These are phyloP conservation scores for Cladosporium sp. DNA, from an alignment of 2,329 filamentous ascomycete species.

Conservation along the genomic window DNA sequence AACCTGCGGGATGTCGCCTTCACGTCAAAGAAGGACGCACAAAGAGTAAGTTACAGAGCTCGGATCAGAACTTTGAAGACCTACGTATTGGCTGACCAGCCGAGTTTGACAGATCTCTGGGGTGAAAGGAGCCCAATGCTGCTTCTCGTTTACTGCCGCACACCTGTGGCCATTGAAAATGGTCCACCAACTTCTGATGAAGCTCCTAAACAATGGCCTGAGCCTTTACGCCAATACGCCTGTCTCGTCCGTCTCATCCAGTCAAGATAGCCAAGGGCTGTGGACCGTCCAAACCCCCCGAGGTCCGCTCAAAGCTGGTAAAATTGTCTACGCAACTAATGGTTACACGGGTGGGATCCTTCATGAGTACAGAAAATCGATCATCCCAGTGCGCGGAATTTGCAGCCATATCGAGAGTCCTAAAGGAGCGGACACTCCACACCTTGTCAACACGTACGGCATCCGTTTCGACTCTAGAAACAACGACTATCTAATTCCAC, in stretches of 20 bases:
- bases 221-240: too few relatives aligned
- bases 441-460: conserved; percentile 28
- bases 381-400: conserved; percentile 37
- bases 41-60: too few relatives aligned
- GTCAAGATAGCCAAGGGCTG: too few relatives aligned
- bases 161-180: conserved; percentile 29
- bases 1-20: too few relatives aligned
- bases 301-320: conserved; percentile 24
- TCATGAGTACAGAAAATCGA: conserved; percentile 33
- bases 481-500: conserved; percentile 41
- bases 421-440: conserved; percentile 13
- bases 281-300: neutral
- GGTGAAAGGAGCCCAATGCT: neutral
- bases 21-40: too few relatives aligned
- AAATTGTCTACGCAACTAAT: conserved; percentile 31
- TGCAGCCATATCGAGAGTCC: conserved; percentile 39
- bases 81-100: too few relatives aligned
- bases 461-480: conserved; percentile 18
- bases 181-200: conserved; percentile 22
- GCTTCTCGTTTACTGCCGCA: neutral
- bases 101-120: neutral
- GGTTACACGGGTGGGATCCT: conserved; percentile 26
- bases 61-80: too few relatives aligned
- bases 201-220: too few relatives aligned
- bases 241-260: too few relatives aligned